A percentile compares a stretch with the other conserved stretches of the same genome.
phyloP scores from a whole-genome alignment of 768 basidiomycete species.

The Russula emetica region DNA sequence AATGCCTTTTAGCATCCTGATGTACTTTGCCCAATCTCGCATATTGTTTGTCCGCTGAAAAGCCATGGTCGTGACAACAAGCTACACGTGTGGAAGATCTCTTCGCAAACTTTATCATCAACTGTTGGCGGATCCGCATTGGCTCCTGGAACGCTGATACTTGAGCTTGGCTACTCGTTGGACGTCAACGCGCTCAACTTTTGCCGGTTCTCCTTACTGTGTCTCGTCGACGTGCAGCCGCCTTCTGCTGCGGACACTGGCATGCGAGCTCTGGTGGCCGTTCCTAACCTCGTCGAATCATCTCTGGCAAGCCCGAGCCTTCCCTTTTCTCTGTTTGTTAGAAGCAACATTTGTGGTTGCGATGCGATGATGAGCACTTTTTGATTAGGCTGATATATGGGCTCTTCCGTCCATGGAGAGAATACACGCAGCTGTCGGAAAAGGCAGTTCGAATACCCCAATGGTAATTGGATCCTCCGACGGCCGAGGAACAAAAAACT shows the following conservation, averaged over 20 bases:
- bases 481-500: constrained; percentile 46
- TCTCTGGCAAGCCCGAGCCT: constrained; percentile 50
- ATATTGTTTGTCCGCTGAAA: constrained; percentile 2
- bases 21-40: not conserved
- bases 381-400: constrained; percentile 80
- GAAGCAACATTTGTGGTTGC: not conserved
- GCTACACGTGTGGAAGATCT: constrained; percentile 65
- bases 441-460: constrained; percentile 36
- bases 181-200: constrained; percentile 93
- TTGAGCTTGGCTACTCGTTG: constrained; percentile 59
- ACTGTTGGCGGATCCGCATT: constrained; percentile 52
- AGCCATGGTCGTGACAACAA: constrained; percentile 88
- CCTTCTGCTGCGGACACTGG: not conserved
- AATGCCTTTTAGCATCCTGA: constrained; percentile 5
- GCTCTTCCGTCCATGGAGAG: constrained; percentile 61
- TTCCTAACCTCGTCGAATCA: constrained; percentile 89
- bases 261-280: constrained; percentile 56
- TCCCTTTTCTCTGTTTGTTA: not conserved
- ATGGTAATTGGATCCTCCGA: constrained; percentile 37
- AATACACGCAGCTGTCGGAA: constrained; percentile 83
- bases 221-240: constrained; percentile 26
- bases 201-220: constrained; percentile 78
- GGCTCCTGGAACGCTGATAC: constrained; percentile 45
- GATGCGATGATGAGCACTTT: not conserved
- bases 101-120: constrained; percentile 40